Percentiles rank a stretch among this genome's conserved stretches.
Conservation (phyloP, 495 filamentous ascomycete genomes). For the Pseudoneurospora amorphoporcata region DNA sequence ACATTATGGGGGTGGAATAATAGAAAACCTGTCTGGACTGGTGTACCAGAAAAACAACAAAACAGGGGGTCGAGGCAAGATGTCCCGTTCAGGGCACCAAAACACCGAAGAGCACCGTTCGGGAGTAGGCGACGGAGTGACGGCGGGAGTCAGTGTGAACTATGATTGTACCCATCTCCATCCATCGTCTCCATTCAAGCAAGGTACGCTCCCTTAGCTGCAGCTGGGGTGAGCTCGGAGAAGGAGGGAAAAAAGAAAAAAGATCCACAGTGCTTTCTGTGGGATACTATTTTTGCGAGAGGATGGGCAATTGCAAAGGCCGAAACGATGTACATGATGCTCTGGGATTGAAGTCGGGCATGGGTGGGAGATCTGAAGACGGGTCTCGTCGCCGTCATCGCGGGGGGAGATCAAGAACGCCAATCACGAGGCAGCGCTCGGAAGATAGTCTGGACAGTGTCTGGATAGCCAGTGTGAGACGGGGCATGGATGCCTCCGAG, state of each 20-base stretch:
- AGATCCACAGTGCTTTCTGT: neutral
- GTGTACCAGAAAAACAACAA: slow-evolving; percentile 1
- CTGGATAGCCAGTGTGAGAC: neutral
- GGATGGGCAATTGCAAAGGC: neutral
- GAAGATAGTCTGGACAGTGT: neutral
- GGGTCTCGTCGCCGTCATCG: neutral
- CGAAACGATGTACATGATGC: neutral
- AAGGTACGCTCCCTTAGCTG: neutral
- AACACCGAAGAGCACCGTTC: neutral
- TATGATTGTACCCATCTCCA: neutral
- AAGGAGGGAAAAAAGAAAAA: neutral
- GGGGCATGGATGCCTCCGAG: neutral
- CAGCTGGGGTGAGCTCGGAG: neutral
- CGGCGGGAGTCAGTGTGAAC: neutral
- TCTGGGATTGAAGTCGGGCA: neutral
- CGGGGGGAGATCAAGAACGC: neutral
- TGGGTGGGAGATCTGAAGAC: neutral
- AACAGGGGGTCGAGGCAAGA: neutral
- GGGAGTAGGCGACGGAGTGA: neutral
- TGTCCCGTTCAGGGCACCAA: slow-evolving; percentile 4
- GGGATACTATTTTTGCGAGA: neutral
- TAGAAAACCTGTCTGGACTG: slow-evolving; percentile 2
- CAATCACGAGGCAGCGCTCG: neutral
- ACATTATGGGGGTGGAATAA: neutral
- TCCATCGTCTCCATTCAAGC: neutral